These are phyloP conservation scores for Pelargonium fulgidum DNA, from an alignment of 441 rosid genomes.

Conservation along the genomic window DNA sequence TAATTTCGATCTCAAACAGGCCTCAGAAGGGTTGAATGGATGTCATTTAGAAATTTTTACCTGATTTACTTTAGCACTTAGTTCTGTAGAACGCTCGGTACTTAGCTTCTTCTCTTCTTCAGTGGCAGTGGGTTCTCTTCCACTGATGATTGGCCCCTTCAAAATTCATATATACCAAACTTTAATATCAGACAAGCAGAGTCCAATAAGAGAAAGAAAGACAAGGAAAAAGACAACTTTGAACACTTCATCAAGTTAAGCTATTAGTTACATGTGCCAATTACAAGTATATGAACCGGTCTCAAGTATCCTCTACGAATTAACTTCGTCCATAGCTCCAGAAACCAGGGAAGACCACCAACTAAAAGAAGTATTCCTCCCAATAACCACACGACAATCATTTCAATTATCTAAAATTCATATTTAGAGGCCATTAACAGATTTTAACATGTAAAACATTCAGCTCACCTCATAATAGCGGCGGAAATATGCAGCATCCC, in stretches of 20 bases:
- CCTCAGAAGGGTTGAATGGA: slow-evolving; percentile 8
- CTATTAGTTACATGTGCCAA: background rate
- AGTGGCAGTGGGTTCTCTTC: slow-evolving; percentile 91
- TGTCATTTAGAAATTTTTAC: slow-evolving; percentile 29
- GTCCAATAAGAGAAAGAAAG: slow-evolving; percentile 12
- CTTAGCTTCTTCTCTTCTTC: slow-evolving; percentile 84
- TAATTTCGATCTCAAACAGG: slow-evolving; percentile 15
- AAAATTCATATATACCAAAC: slow-evolving; percentile 19
- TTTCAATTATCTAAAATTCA: slow-evolving; percentile 2
- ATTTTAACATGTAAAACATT: slow-evolving; percentile 16
- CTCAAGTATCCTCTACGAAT: background rate
- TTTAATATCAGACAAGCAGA: slow-evolving; percentile 19
- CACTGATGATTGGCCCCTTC: slow-evolving; percentile 81
- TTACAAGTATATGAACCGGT: background rate
- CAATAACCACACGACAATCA: background rate
- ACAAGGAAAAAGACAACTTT: background rate
- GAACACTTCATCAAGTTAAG: background rate
- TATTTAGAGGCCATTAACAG: slow-evolving; percentile 13
- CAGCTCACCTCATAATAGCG: slow-evolving; percentile 80
- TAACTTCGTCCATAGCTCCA: background rate
- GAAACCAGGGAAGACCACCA: background rate
- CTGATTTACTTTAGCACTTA: slow-evolving; percentile 96
- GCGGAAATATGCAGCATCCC: slow-evolving; percentile 82
- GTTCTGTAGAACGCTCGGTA: slow-evolving; percentile 76
- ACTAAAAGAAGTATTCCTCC: background rate